Evolutionary conservation across 169 alveolate genomes (phyloP).

Genomic region (Babesia ovis): DNA sequence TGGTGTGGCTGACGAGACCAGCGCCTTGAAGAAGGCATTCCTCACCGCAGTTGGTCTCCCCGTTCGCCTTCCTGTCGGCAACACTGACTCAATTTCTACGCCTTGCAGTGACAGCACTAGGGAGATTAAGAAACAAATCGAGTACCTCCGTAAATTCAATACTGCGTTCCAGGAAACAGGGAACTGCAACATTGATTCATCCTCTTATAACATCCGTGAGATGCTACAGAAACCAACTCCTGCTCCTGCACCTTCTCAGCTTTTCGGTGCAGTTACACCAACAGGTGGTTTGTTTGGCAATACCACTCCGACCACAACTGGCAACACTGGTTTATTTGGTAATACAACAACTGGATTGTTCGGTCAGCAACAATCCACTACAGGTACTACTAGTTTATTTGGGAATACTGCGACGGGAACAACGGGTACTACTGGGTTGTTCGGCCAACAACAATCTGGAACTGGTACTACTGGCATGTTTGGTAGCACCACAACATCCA

Average conservation of each 20-base stretch:
- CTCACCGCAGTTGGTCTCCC: conserved; percentile 53
- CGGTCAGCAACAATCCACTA: neutral
- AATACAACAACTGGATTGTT: neutral
- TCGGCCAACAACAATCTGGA: neutral
- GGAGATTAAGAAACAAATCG: conserved; percentile 57
- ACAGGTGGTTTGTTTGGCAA: conserved; percentile 20
- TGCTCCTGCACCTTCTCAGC: neutral
- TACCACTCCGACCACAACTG: neutral
- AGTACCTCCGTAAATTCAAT: conserved; percentile 52
- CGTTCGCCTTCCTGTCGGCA: conserved; percentile 1
- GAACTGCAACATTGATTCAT: conserved; percentile 10
- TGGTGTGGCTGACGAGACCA: conserved; percentile 28
- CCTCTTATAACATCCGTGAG: conserved; percentile 38
- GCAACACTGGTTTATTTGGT: neutral
- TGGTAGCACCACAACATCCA: conserved; percentile 23
- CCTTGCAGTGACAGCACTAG: neutral
- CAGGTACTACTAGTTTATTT: conserved; percentile 4
- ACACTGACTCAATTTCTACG: neutral
- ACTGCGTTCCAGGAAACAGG: conserved; percentile 41
- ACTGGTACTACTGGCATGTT: conserved; percentile 20
- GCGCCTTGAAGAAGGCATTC: conserved; percentile 46
- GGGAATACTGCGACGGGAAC: conserved; percentile 1
- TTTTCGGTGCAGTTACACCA: conserved; percentile 4
- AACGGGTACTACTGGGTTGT: conserved; percentile 9
- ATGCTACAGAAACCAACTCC: conserved; percentile 46